Conservation (phyloP, 441 rosid genomes). For the Croton laevigatus region DNA sequence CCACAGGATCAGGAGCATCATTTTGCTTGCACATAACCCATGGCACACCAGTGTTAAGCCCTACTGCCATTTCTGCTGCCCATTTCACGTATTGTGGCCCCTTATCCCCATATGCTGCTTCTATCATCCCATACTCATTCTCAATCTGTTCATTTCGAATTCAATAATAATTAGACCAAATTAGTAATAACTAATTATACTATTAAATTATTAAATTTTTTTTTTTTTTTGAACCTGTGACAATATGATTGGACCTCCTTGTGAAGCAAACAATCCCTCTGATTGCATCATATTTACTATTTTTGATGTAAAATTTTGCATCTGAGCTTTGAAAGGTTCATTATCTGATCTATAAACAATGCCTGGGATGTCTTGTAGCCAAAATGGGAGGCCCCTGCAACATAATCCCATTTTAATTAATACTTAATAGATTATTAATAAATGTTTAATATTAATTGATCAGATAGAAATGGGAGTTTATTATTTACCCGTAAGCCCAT, state of each 20-base stretch:
- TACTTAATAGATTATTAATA: no score
- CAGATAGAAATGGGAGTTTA: not conserved
- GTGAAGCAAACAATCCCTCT: slow-evolving; percentile 66
- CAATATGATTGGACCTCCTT: slow-evolving; percentile 85
- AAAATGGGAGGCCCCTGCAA: slow-evolving; percentile 79
- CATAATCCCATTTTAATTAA: not conserved
- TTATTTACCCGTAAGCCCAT: slow-evolving; percentile 47
- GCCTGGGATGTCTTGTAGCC: slow-evolving; percentile 78
- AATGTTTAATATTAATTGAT: not conserved
- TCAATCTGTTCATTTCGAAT: slow-evolving; percentile 41
- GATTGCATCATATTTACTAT: slow-evolving; percentile 74
- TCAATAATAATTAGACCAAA: no score
- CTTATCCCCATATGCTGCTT: slow-evolving; percentile 37
- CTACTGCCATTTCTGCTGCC: slow-evolving; percentile 76
- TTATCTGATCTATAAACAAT: slow-evolving; percentile 73
- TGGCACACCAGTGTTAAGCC: slow-evolving; percentile 79
- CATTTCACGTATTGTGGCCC: slow-evolving; percentile 62
- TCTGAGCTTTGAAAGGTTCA: slow-evolving; percentile 67
- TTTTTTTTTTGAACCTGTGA: slow-evolving; percentile 52
- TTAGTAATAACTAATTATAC: no score
- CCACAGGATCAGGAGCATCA: slow-evolving; percentile 85
- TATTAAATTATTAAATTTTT: no score
- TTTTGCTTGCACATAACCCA: slow-evolving; percentile 93
- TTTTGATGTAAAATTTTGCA: slow-evolving; percentile 55
- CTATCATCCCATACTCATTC: slow-evolving; percentile 68